Percentiles rank a stretch among this genome's conserved stretches.
These are phyloP conservation scores for Pythium biforme DNA, from an alignment of 352 stramenopile genomes.

Conservation along the genomic window DNA sequence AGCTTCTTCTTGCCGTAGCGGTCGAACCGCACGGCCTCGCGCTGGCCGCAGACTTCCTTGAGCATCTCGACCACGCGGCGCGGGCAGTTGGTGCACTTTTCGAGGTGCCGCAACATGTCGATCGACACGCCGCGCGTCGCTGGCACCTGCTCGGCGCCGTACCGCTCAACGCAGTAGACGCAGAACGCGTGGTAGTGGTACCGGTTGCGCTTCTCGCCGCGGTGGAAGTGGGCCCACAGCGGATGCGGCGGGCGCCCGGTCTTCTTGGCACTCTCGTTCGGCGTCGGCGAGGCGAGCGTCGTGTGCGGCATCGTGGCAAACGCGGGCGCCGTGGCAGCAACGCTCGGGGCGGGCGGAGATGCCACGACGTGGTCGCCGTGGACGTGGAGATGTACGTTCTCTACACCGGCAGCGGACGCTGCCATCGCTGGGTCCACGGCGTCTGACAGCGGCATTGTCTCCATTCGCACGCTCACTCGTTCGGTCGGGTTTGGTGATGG, in stretches of 20 bases:
- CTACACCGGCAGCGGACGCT: neutral
- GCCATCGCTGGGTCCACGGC: neutral
- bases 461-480: slow-evolving; percentile 10
- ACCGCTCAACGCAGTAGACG: slow-evolving; percentile 67
- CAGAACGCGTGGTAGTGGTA: slow-evolving; percentile 87
- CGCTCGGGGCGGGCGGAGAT: neutral
- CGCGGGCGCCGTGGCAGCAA: neutral
- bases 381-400: neutral
- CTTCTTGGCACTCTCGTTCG: slow-evolving; percentile 37
- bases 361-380: neutral
- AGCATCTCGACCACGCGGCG: slow-evolving; percentile 57
- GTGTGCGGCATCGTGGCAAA: slow-evolving; percentile 17
- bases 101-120: slow-evolving; percentile 81
- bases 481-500: too few species aligned
- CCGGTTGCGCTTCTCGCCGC: slow-evolving; percentile 81
- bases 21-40: slow-evolving; percentile 43
- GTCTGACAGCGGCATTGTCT: neutral
- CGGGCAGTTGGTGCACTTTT: slow-evolving; percentile 72
- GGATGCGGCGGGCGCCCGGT: slow-evolving; percentile 72
- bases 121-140: slow-evolving; percentile 73
- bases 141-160: slow-evolving; percentile 50
- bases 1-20: slow-evolving; percentile 37
- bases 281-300: neutral
- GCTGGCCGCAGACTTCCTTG: slow-evolving; percentile 52
- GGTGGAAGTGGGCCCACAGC: slow-evolving; percentile 80